Evolutionary conservation across 345 rosid species (phyloP).

Genomic region (Salix purpurea): DNA sequence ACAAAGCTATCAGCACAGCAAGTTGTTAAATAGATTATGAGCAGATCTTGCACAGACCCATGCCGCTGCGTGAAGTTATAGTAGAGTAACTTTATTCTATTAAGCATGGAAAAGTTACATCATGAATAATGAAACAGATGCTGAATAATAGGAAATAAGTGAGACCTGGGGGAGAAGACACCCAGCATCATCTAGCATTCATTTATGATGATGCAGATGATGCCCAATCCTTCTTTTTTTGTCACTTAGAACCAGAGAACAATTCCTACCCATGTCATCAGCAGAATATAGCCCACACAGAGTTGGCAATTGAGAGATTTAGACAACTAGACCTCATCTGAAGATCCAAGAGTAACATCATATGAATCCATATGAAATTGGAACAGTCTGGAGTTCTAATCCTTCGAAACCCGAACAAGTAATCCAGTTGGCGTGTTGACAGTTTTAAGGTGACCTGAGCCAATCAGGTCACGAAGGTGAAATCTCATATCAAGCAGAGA

Average conservation of each 20-base stretch:
- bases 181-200: slow-evolving; percentile 13
- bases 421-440: slow-evolving; percentile 22
- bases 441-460: slow-evolving; percentile 56
- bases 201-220: neutral
- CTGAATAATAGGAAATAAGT: neutral
- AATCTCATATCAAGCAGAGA: slow-evolving; percentile 91
- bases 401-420: slow-evolving; percentile 24
- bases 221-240: neutral
- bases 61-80: neutral
- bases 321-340: slow-evolving; percentile 14
- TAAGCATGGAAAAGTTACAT: slow-evolving; percentile 5
- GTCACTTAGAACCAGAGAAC: slow-evolving; percentile 8
- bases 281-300: neutral
- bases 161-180: slow-evolving; percentile 19
- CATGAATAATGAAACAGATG: neutral
- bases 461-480: slow-evolving; percentile 89
- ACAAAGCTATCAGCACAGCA: neutral
- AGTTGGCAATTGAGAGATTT: neutral
- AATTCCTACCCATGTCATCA: slow-evolving; percentile 1
- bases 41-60: neutral
- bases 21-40: neutral
- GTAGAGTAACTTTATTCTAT: slow-evolving; percentile 13
- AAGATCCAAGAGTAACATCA: neutral
- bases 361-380: slow-evolving; percentile 2
- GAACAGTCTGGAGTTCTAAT: neutral